A percentile compares a stretch with the other conserved stretches of the same genome.
phyloP scores from a whole-genome alignment of 108 stramenopile genomes.

The Aurantiochytrium sp. region DNA sequence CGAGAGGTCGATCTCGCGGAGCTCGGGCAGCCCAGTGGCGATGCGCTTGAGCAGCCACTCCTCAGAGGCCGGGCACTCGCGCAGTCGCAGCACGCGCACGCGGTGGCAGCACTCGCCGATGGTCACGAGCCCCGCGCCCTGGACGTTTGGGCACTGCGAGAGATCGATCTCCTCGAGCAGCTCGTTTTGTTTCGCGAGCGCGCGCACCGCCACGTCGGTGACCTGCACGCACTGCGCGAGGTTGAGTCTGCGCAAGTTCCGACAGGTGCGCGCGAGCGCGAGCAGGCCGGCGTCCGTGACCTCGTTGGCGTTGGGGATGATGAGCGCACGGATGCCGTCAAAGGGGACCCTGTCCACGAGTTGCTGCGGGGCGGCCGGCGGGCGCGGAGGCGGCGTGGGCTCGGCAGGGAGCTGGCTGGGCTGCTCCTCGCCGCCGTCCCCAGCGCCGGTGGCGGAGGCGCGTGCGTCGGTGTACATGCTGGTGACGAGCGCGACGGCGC shows the following conservation, averaged over 20 bases:
- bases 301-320: neutral
- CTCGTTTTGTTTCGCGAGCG: slow-evolving; percentile 14
- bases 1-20: slow-evolving; percentile 21
- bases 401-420: neutral
- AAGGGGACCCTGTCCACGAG: slow-evolving; percentile 2
- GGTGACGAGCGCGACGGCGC: neutral
- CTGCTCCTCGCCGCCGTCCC: neutral
- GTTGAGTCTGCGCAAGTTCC: neutral
- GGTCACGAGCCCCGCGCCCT: slow-evolving; percentile 7
- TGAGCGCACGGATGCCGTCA: neutral
- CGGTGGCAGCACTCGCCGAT: neutral
- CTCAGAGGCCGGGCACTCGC: neutral
- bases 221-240: neutral
- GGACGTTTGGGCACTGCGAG: neutral
- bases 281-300: neutral
- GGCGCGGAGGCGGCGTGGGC: neutral
- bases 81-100: neutral
- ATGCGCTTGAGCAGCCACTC: slow-evolving; percentile 23
- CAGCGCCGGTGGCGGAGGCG: neutral
- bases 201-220: neutral
- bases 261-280: neutral
- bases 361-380: neutral
- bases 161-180: neutral
- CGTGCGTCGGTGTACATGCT: neutral
- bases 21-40: slow-evolving; percentile 14